Percentiles rank a stretch among this genome's conserved stretches.
Conservation (phyloP, 768 basidiomycete genomes). For the Calocybe gangraenosa region DNA sequence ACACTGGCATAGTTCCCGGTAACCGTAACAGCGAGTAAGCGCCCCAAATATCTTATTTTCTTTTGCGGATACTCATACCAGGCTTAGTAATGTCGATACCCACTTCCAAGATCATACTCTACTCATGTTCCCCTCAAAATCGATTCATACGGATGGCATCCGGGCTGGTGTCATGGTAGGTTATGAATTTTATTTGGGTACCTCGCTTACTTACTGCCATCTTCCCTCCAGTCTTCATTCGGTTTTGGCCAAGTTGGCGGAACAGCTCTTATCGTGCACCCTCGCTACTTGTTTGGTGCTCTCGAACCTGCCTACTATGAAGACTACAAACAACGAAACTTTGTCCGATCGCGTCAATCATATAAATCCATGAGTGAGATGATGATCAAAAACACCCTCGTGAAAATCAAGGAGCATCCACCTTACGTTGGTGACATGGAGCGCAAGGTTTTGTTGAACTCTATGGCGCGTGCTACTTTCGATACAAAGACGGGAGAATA, state of each 20-base stretch:
- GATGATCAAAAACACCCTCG: slow-evolving; percentile 91
- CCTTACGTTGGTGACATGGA: slow-evolving; percentile 88
- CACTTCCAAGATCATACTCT: slow-evolving; percentile 85
- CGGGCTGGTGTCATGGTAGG: slow-evolving; percentile 81
- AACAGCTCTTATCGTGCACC: slow-evolving; percentile 82
- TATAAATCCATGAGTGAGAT: slow-evolving; percentile 95
- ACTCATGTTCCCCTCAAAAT: slow-evolving; percentile 96
- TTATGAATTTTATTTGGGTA: background rate
- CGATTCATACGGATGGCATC: slow-evolving; percentile 92
- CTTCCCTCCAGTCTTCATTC: slow-evolving; percentile 67
- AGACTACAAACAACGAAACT: slow-evolving; percentile 70
- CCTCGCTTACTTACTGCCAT: slow-evolving; percentile 8
- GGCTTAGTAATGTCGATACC: slow-evolving; percentile 84
- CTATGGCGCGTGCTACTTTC: slow-evolving; percentile 79
- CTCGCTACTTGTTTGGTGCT: slow-evolving; percentile 84
- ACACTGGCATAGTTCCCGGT: slow-evolving; percentile 85
- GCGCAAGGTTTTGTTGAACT: slow-evolving; percentile 83
- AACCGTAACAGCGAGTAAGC: slow-evolving; percentile 96
- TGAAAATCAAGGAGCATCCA: slow-evolving; percentile 91
- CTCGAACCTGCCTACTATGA: slow-evolving; percentile 76
- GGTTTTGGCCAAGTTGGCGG: slow-evolving; percentile 99
- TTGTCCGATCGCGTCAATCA: slow-evolving; percentile 58
- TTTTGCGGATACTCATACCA: slow-evolving; percentile 7
- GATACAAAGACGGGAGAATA: slow-evolving; percentile 86
- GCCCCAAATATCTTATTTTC: background rate